Evolutionary conservation across 2,329 filamentous ascomycete genomes (phyloP).

Genomic region (Microsporum audouinii): DNA sequence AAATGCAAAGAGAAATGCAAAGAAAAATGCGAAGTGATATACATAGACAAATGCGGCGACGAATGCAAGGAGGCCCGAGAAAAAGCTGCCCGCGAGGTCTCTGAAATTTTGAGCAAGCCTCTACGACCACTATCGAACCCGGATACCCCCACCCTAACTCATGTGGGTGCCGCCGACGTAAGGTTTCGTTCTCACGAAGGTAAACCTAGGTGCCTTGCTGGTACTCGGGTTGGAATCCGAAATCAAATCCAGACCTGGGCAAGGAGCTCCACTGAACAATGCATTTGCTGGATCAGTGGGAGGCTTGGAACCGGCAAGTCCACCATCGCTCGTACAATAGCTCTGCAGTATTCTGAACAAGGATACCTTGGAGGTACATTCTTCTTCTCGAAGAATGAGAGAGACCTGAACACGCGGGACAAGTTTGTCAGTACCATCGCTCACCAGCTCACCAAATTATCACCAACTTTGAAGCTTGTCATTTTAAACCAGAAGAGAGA

Average conservation of each 20-base stretch:
- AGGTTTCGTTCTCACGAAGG: not conserved
- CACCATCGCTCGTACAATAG: constrained; percentile 13
- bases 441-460: constrained; percentile 1
- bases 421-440: constrained; percentile 20
- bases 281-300: constrained; percentile 22
- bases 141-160: not conserved
- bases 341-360: not conserved
- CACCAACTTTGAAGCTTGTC: not conserved
- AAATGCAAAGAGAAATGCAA: no score
- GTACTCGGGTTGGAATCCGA: not conserved
- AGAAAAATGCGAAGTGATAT: no score
- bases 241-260: not conserved
- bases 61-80: not conserved
- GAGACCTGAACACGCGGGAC: constrained; percentile 12
- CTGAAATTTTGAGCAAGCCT: not conserved
- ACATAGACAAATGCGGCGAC: not conserved
- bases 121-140: not conserved
- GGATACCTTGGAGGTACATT: not conserved
- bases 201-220: not conserved
- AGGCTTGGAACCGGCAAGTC: constrained; percentile 23
- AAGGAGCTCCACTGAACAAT: not conserved
- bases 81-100: not conserved
- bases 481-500: not conserved
- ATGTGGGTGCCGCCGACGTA: not conserved
- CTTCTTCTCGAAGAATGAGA: constrained; percentile 20